Evolutionary conservation across 495 filamentous ascomycete genomes (phyloP), one percentile per base, ranked within the genome.

Genomic region (Friedmanniomyces endolithicus): DNA sequence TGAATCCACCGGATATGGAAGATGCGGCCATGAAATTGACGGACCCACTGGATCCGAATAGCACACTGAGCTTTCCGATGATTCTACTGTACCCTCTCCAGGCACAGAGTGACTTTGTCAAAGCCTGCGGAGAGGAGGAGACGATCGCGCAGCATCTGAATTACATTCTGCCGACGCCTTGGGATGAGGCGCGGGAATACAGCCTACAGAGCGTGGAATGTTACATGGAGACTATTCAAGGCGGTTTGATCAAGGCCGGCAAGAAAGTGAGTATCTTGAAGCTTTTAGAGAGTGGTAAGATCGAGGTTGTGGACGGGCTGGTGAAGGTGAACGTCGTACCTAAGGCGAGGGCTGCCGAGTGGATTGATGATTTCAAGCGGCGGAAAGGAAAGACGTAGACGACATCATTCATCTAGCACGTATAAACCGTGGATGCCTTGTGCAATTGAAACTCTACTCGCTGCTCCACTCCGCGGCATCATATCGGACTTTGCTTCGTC

Each of bases 211-310:
- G 61, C 8, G 86, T 96, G n/a, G 89, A 95, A 61, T 90, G 85
- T 60, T 98, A 84, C 65, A 85, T 90, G 75, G 86, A 95, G 72
- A 97, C 88, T 0, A 64, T 72, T 16, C 71, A 74, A 0, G 88
- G 90, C 0, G 94, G 92, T 11, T 62, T 98, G 60, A 75, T 90
- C 53, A 95, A 94, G 70, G 82, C 86, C 0, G 90, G 92, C n/a
- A 87, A 83, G 77, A 94, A 89, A 65, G 70, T 87, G 51, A 72
- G 80, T 20, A 64, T 96, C 57, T 63, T 87, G 57, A 84, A 88
- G 71, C 76, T 86, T 50, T 69, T 97, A 55, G 72, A 73, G n/a
- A 70, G 75, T 14, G 83, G 85, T n/a, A 89, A 86, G 60, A 78
- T 90, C 4, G 88, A 92, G 70, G 75, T 97, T 24, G 78, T 94